Evolutionary conservation across 1,139 yeast species (phyloP), one percentile per base, ranked within the genome.

Genomic region (Geotrichum citri-aurantii): DNA sequence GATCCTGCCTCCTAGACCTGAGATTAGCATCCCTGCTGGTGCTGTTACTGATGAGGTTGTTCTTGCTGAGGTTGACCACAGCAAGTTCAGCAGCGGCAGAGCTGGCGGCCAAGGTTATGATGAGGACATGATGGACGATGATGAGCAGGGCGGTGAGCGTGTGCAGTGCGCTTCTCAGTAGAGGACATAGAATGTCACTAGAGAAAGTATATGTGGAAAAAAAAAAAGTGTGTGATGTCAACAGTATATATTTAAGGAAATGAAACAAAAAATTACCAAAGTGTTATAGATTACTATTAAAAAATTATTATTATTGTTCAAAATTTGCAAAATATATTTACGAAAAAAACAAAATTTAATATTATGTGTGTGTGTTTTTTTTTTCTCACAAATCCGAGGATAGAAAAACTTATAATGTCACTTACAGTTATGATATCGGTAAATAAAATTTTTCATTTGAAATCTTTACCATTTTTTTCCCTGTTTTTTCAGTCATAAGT

Each of bases 1-100:
- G 52, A 74, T 79, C 2, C 69, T 81, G 55, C 82, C 82, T 6
- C 65, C 76, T 19, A 69, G 80, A 57, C 65, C 66, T 19, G 58
- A 62, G 29, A 66, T 69, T 24, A 66, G 63, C 31, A 64, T 74
- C 52, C 76, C 77, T 21, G 66, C 64, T 40, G 71, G 67, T 47
- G 77, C 72, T 40, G 70, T 81, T 62, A 83, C 88, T 63, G 99
- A 95, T 68, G 98, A 93, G 66, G 93, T 93, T 70, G 86, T 85
- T 50, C 75, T 84, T 71, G 78, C 78, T 52, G 85, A 81, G 58
- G 79, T 81, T 55, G 88, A 84, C 69, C 85, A 87, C 49, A 69
- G 77, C 69, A 79, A 77, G 74, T 83, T 82, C 68, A 49, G 47
- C 23, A 14, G 52, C 19, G 33, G 37, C 54, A 33, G 48, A 31